Conservation (phyloP, 805 yeast genomes). For the Candida taoyuanica region DNA sequence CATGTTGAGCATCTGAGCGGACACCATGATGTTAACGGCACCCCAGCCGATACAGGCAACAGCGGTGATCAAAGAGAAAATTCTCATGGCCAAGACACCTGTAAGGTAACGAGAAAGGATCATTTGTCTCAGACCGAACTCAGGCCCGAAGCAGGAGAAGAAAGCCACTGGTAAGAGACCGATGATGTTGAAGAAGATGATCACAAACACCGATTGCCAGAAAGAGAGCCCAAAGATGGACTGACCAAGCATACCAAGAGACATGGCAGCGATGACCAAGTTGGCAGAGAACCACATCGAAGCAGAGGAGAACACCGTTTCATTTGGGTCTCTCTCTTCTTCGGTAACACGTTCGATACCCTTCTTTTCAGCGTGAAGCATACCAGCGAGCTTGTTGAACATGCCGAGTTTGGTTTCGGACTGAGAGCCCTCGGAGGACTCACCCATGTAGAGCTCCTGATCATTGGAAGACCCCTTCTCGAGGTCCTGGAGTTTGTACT, state of each 20-base stretch:
- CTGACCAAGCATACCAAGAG: conserved; percentile 71
- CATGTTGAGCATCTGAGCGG: conserved; percentile 77
- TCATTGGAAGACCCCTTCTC: conserved; percentile 20
- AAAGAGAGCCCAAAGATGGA: conserved; percentile 64
- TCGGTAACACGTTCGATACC: conserved; percentile 83
- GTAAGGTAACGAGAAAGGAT: conserved; percentile 69
- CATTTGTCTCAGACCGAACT: conserved; percentile 86
- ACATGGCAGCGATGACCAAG: conserved; percentile 76
- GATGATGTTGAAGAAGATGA: conserved; percentile 66
- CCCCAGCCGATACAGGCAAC: conserved; percentile 95
- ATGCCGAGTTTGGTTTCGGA: conserved; percentile 17
- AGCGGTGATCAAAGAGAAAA: conserved; percentile 72
- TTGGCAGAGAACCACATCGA: conserved; percentile 92
- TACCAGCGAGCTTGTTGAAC: conserved; percentile 24
- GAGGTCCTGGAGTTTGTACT: conserved; percentile 20
- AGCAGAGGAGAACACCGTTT: conserved; percentile 59
- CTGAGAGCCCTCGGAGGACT: conserved; percentile 19
- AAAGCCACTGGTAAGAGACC: conserved; percentile 81
- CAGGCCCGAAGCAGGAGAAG: conserved; percentile 78
- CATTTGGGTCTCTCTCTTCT: conserved; percentile 66
- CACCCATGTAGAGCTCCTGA: conserved; percentile 21
- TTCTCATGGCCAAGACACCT: conserved; percentile 72
- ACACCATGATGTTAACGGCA: conserved; percentile 84
- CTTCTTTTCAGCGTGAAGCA: conserved; percentile 48
- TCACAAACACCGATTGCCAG: conserved; percentile 62